Conservation (phyloP, 805 yeast species). For the Candida ulmi region DNA sequence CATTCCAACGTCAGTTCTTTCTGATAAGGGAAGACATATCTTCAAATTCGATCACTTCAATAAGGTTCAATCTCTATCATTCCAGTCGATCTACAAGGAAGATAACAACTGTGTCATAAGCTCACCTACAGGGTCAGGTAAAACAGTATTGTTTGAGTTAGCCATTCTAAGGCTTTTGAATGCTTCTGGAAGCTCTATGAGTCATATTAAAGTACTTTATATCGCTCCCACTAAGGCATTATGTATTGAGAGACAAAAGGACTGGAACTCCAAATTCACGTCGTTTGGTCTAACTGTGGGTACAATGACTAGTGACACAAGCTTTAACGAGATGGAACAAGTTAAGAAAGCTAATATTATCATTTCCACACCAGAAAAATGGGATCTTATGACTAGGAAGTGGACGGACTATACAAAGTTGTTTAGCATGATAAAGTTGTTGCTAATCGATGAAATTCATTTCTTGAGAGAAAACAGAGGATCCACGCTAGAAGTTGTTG, state of each 20-base stretch:
- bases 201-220: conserved; percentile 35
- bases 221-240: conserved; percentile 59
- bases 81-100: conserved; percentile 28
- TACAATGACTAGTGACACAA: conserved; percentile 50
- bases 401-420: conserved; percentile 38
- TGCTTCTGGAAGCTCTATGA: conserved; percentile 15
- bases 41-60: conserved; percentile 37
- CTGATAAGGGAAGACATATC: conserved; percentile 30
- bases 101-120: conserved; percentile 40
- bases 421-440: conserved; percentile 37
- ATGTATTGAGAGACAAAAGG: conserved; percentile 42
- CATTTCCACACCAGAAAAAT: conserved; percentile 57
- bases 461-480: conserved; percentile 41
- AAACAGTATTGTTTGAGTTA: conserved; percentile 48
- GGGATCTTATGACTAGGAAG: conserved; percentile 52
- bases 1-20: conserved; percentile 22
- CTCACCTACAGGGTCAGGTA: conserved; percentile 59
- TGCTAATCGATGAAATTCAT: conserved; percentile 45
- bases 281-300: conserved; percentile 38
- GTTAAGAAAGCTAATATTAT: conserved; percentile 46
- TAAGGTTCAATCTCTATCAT: conserved; percentile 45
- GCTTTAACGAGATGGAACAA: conserved; percentile 36
- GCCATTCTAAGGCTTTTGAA: conserved; percentile 37
- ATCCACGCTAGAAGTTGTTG: conserved; percentile 41
- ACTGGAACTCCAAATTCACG: conserved; percentile 40